These are phyloP conservation scores for Phaffia rhodozyma DNA, from an alignment of 1,284 basidiomycete genomes.

Conservation along the genomic window DNA sequence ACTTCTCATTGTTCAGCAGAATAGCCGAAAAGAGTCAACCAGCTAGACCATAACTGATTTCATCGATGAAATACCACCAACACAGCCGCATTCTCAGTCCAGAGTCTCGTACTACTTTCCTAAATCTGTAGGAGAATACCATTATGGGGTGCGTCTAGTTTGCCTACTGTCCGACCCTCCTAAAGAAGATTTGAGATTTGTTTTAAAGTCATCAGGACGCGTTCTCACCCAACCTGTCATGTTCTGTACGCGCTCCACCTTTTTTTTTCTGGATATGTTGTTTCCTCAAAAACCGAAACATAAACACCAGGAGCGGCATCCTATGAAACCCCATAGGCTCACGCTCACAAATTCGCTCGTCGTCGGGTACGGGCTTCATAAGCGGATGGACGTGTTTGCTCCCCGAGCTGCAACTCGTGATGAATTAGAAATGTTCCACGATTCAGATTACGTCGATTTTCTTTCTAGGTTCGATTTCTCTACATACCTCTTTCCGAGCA, in stretches of 20 bases:
- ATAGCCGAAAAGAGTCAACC: slow-evolving; percentile 46
- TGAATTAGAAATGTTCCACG: slow-evolving; percentile 85
- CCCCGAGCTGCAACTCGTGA: slow-evolving; percentile 77
- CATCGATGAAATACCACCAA: slow-evolving; percentile 32
- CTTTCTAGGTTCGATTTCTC: slow-evolving; percentile 56
- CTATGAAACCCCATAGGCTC: slow-evolving; percentile 94
- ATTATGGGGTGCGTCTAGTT: slow-evolving; percentile 64
- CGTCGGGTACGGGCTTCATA: slow-evolving; percentile 89
- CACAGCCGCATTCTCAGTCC: slow-evolving; percentile 67
- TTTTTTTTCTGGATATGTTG: too few relatives aligned
- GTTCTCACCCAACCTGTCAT: background rate
- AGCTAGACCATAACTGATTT: slow-evolving; percentile 60
- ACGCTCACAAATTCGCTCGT: slow-evolving; percentile 92
- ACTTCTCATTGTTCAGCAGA: background rate
- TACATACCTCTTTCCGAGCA: background rate
- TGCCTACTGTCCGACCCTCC: too few relatives aligned
- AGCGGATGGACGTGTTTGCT: slow-evolving; percentile 88
- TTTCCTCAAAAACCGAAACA: too few relatives aligned
- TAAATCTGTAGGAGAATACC: slow-evolving; percentile 84
- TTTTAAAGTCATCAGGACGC: background rate
- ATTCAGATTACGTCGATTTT: slow-evolving; percentile 87
- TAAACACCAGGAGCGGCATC: slow-evolving; percentile 73
- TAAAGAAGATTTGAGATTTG: background rate
- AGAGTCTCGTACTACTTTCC: slow-evolving; percentile 94
- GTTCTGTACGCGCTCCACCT: background rate